phyloP scores from a whole-genome alignment of 371 early-diverging fungal species.

The Mucor piriformis region DNA sequence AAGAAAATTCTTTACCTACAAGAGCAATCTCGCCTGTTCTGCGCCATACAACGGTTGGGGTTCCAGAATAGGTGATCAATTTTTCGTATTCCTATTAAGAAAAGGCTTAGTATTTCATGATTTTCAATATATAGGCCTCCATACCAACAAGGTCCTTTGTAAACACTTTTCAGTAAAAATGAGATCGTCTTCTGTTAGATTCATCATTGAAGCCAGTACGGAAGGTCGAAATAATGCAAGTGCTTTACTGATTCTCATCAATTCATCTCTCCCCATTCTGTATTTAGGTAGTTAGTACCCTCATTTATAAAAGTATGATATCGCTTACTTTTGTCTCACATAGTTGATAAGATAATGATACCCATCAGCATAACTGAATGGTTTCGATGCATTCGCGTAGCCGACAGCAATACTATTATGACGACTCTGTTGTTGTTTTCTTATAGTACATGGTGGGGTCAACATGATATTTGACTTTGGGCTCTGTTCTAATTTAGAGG shows the following conservation, averaged over 20 bases:
- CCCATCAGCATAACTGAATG: conserved; percentile 86
- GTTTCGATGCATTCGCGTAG: conserved; percentile 62
- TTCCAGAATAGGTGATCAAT: conserved; percentile 84
- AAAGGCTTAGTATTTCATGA: background rate
- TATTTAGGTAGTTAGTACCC: background rate
- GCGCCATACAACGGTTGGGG: conserved; percentile 93
- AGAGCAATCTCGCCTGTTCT: conserved; percentile 89
- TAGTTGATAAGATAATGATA: conserved; percentile 82
- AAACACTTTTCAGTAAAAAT: conserved; percentile 94
- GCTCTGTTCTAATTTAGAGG: conserved; percentile 4
- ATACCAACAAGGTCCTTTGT: conserved; percentile 47
- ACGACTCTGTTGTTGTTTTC: background rate
- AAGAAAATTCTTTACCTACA: conserved; percentile 89
- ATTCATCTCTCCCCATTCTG: conserved; percentile 86
- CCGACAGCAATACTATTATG: conserved; percentile 13
- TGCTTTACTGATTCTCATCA: conserved; percentile 89
- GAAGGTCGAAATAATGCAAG: conserved; percentile 91
- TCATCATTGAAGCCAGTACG: conserved; percentile 89
- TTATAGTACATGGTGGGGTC: background rate
- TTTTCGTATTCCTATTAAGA: conserved; percentile 79
- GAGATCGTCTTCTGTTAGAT: conserved; percentile 88
- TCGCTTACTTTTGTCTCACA: conserved; percentile 66
- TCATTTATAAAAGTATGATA: background rate
- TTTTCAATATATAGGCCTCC: background rate
- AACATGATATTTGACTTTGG: conserved; percentile 17